phyloP scores from a whole-genome alignment of 257 asterid species.

The Solanum chmielewskii region DNA sequence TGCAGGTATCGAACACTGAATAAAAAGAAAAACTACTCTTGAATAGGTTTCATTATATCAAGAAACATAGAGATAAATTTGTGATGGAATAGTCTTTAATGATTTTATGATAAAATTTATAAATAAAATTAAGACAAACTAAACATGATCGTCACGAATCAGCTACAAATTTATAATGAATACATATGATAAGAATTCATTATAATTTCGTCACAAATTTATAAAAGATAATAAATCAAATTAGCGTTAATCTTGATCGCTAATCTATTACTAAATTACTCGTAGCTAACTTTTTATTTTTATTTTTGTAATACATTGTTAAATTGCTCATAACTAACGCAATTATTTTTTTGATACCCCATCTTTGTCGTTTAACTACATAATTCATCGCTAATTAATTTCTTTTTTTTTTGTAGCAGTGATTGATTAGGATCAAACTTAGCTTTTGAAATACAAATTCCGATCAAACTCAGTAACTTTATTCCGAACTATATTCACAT shows the following conservation, averaged over 20 bases:
- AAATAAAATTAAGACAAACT: neutral
- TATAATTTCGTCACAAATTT: neutral
- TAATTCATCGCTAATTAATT: neutral
- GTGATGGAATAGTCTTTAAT: neutral
- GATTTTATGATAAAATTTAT: neutral
- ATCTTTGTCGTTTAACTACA: neutral
- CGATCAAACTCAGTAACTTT: neutral
- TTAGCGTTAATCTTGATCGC: neutral
- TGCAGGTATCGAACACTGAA: neutral
- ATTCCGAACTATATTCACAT: rapidly evolving
- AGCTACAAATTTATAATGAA: neutral
- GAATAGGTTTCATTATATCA: neutral
- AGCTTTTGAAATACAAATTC: neutral
- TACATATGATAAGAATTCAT: neutral
- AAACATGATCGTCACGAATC: neutral
- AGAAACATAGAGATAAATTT: neutral
- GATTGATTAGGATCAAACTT: neutral
- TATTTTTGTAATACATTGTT: no score
- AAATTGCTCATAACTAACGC: neutral
- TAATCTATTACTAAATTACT: neutral
- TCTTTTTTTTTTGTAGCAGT: neutral
- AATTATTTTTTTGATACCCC: neutral
- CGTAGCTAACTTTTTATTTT: neutral
- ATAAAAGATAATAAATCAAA: neutral
- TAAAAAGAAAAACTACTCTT: neutral